A percentile compares a stretch with the other conserved stretches of the same genome.
Conservation (phyloP, 164 flowering plant species). For the Brasenia schreberi region DNA sequence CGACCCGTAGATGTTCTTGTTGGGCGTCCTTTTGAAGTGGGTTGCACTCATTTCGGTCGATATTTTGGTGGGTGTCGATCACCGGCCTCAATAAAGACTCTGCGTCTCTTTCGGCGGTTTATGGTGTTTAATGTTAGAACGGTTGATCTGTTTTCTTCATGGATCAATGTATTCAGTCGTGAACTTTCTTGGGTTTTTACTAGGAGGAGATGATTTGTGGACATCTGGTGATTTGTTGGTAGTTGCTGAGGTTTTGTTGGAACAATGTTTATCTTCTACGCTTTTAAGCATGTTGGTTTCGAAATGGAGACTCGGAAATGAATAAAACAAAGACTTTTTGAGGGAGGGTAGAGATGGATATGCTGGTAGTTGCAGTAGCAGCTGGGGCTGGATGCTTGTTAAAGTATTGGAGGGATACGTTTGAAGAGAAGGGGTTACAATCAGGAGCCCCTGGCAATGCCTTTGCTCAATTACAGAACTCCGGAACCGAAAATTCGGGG, state of each 20-base stretch:
- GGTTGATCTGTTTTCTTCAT: neutral
- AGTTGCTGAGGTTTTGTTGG: conserved; percentile 4
- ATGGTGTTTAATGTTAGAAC: neutral
- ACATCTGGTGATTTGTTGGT: conserved; percentile 5
- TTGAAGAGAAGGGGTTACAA: conserved; percentile 16
- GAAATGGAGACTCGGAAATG: neutral
- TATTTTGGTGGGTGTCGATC: neutral
- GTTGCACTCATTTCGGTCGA: neutral
- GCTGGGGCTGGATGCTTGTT: conserved; percentile 60
- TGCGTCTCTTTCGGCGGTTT: neutral
- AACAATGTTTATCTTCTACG: neutral
- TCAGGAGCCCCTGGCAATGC: conserved; percentile 11
- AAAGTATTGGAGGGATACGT: conserved; percentile 32
- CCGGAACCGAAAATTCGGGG: neutral
- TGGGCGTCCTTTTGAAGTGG: no score
- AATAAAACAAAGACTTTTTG: neutral
- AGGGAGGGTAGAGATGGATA: conserved; percentile 35
- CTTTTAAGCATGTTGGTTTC: neutral
- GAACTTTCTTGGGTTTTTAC: neutral
- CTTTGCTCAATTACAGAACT: neutral
- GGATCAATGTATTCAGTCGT: no score
- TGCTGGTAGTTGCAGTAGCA: conserved; percentile 62
- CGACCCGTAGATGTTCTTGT: neutral
- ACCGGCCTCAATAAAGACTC: neutral
- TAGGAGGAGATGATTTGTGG: neutral